These are phyloP conservation scores for Cyclanthera cordifolia DNA, from an alignment of 306 rosid genomes.

Conservation along the genomic window DNA sequence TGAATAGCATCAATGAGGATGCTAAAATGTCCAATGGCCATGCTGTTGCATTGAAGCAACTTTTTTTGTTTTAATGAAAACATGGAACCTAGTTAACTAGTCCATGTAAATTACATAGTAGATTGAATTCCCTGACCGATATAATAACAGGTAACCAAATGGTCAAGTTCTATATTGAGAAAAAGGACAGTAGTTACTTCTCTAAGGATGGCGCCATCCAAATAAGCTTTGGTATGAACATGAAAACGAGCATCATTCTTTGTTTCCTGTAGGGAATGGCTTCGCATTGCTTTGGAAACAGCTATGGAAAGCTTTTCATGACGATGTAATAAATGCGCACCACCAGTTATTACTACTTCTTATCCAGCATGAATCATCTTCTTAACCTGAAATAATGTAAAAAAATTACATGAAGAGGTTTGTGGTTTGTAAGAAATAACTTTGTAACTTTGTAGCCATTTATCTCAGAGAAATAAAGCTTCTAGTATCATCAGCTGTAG, in stretches of 20 bases:
- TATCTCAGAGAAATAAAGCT: neutral
- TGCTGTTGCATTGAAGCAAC: neutral
- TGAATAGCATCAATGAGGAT: neutral
- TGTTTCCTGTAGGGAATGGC: slow-evolving; percentile 97
- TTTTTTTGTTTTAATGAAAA: too few relatives aligned
- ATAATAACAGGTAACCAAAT: neutral
- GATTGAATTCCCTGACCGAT: slow-evolving; percentile 11
- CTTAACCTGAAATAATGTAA: slow-evolving; percentile 45
- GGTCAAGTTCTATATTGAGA: neutral
- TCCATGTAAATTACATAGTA: slow-evolving; percentile 9
- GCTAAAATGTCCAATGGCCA: neutral
- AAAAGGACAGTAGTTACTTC: slow-evolving; percentile 45
- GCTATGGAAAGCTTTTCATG: slow-evolving; percentile 96
- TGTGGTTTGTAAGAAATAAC: neutral
- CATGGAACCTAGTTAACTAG: neutral
- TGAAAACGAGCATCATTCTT: slow-evolving; percentile 90
- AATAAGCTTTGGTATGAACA: slow-evolving; percentile 82
- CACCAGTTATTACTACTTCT: slow-evolving; percentile 80
- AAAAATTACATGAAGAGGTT: slow-evolving; percentile 10
- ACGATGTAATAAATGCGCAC: slow-evolving; percentile 68
- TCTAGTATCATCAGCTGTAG: neutral
- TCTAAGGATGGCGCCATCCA: slow-evolving; percentile 89
- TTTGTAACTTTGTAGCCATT: neutral
- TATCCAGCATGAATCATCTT: slow-evolving; percentile 79
- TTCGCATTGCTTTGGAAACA: slow-evolving; percentile 89